Conservation (phyloP, 2,329 filamentous ascomycete species). For the Pseudogymnoascus sp. region DNA sequence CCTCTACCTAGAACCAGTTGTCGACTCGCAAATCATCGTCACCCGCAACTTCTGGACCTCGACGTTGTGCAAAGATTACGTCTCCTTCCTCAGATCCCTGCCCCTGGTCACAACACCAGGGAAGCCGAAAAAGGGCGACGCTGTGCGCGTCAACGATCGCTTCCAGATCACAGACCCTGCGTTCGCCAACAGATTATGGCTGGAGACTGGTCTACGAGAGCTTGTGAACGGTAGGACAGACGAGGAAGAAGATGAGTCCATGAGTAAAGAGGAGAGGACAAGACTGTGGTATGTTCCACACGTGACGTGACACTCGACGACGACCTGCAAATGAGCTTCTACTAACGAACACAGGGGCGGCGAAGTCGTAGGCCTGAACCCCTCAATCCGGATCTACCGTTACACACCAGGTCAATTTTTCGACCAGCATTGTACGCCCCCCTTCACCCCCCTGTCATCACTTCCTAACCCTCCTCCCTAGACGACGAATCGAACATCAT, state of each 20-base stretch:
- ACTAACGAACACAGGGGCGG: slow-evolving; percentile 58
- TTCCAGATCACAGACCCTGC: slow-evolving; percentile 69
- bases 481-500: slow-evolving; percentile 82
- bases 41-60: slow-evolving; percentile 54
- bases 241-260: slow-evolving; percentile 12
- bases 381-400: slow-evolving; percentile 82
- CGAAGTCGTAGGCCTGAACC: slow-evolving; percentile 72
- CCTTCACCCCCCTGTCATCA: not conserved
- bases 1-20: slow-evolving; percentile 42
- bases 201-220: slow-evolving; percentile 62
- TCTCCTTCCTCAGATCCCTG: slow-evolving; percentile 49
- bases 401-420: slow-evolving; percentile 85
- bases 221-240: slow-evolving; percentile 19
- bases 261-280: slow-evolving; percentile 20
- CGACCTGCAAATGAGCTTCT: not conserved
- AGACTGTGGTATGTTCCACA: slow-evolving; percentile 22
- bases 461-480: slow-evolving; percentile 28
- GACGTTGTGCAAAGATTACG: slow-evolving; percentile 54
- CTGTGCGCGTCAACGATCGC: slow-evolving; percentile 76
- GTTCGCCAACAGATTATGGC: slow-evolving; percentile 72
- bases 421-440: slow-evolving; percentile 72
- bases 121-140: slow-evolving; percentile 57
- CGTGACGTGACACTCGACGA: not conserved
- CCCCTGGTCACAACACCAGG: slow-evolving; percentile 56
- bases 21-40: slow-evolving; percentile 54